phyloP scores from a whole-genome alignment of 1,284 basidiomycete genomes.

The Puccinia triticina region DNA sequence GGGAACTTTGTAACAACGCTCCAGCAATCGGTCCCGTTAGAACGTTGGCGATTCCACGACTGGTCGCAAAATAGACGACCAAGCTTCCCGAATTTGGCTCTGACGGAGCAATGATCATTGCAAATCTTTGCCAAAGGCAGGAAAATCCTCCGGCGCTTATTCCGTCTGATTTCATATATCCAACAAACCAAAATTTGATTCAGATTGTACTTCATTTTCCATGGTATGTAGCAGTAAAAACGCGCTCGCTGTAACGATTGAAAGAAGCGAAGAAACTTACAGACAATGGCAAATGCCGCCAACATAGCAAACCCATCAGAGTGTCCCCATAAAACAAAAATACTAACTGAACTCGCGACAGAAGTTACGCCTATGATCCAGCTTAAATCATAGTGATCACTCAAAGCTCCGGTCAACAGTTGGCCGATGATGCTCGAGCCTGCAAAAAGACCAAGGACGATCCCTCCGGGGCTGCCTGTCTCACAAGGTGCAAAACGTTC shows the following conservation, averaged over 20 bases:
- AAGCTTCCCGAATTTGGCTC: conserved; percentile 39
- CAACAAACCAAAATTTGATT: neutral
- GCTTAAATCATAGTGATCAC: conserved; percentile 37
- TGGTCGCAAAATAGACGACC: conserved; percentile 30
- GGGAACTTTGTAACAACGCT: conserved; percentile 20
- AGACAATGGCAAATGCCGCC: conserved; percentile 37
- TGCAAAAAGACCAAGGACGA: conserved; percentile 26
- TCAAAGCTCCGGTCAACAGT: conserved; percentile 16
- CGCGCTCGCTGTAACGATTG: too few species aligned
- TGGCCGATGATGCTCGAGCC: conserved; percentile 37
- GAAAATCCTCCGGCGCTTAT: conserved; percentile 48
- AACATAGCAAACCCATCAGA: conserved; percentile 34
- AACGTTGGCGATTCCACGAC: conserved; percentile 37
- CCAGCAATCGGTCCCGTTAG: conserved; percentile 45
- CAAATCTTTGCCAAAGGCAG: conserved; percentile 42
- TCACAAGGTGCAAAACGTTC: neutral
- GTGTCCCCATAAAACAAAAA: conserved; percentile 41
- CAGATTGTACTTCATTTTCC: too few species aligned
- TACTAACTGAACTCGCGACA: conserved; percentile 32
- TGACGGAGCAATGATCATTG: conserved; percentile 39
- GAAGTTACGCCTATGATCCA: conserved; percentile 39
- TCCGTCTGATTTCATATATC: conserved; percentile 28
- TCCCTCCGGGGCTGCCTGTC: conserved; percentile 43
- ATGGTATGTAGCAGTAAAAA: neutral
- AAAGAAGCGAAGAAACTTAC: conserved; percentile 21